phyloP scores from a whole-genome alignment of 1,284 basidiomycete genomes.

The Xerocomus nothofagi region DNA sequence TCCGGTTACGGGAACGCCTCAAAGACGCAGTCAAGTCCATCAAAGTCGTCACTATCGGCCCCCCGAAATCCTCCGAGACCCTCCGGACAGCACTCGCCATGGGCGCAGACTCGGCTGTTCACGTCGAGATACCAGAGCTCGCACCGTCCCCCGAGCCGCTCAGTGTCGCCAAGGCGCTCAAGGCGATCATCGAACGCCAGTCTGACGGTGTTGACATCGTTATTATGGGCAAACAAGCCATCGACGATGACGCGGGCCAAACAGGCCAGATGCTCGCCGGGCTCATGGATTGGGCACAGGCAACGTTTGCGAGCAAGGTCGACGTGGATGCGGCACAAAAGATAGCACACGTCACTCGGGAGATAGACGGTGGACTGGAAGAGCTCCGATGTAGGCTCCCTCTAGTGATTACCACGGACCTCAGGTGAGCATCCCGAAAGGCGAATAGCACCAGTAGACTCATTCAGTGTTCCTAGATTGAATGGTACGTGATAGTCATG shows the following conservation, averaged over 20 bases:
- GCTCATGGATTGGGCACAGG: slow-evolving; percentile 90
- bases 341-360: slow-evolving; percentile 77
- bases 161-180: slow-evolving; percentile 83
- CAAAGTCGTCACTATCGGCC: slow-evolving; percentile 91
- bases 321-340: slow-evolving; percentile 72
- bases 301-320: slow-evolving; percentile 92
- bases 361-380: slow-evolving; percentile 95
- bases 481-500: slow-evolving; percentile 48
- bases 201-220: slow-evolving; percentile 79
- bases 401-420: slow-evolving; percentile 89
- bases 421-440: slow-evolving; percentile 60
- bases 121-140: slow-evolving; percentile 82
- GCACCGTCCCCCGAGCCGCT: slow-evolving; percentile 80
- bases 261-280: slow-evolving; percentile 98
- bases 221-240: slow-evolving; percentile 98
- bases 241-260: slow-evolving; percentile 96
- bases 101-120: slow-evolving; percentile 94
- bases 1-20: slow-evolving; percentile 85
- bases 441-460: slow-evolving; percentile 1
- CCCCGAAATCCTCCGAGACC: slow-evolving; percentile 87
- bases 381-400: slow-evolving; percentile 83
- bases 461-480: slow-evolving; percentile 39
- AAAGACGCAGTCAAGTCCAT: slow-evolving; percentile 80
- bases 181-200: slow-evolving; percentile 73
- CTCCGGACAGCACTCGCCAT: slow-evolving; percentile 96